Conservation (phyloP, 2,329 filamentous ascomycete species). For the Fusarium dimerum region DNA sequence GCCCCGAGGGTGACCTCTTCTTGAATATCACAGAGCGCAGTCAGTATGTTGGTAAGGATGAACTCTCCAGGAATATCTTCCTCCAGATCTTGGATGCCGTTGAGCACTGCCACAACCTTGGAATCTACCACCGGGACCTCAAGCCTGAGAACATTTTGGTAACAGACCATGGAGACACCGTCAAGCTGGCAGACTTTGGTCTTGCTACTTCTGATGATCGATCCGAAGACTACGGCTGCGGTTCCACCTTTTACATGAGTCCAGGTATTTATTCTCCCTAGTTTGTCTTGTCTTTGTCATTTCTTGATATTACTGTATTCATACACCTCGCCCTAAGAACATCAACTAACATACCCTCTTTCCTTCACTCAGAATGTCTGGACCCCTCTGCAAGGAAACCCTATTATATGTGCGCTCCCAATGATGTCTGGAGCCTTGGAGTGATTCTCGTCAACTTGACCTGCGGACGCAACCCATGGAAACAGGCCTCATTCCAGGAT, state of each 20-base stretch:
- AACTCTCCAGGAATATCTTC: conserved; percentile 82
- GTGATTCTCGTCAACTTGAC: conserved; percentile 97
- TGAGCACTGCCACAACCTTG: conserved; percentile 87
- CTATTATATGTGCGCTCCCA: conserved; percentile 88
- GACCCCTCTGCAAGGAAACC: conserved; percentile 73
- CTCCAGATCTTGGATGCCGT: conserved; percentile 96
- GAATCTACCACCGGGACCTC: conserved; percentile 95
- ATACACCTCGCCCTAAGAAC: conserved; percentile 16
- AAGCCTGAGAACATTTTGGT: conserved; percentile 99
- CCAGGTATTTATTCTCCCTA: conserved; percentile 68
- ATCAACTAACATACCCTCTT: conserved; percentile 28
- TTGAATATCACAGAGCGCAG: conserved; percentile 95
- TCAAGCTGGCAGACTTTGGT: conserved; percentile 97
- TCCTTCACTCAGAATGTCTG: conserved; percentile 71
- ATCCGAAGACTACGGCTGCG: conserved; percentile 95
- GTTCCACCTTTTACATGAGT: conserved; percentile 99
- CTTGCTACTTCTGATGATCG: conserved; percentile 81
- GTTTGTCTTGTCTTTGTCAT: conserved; percentile 11
- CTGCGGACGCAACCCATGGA: conserved; percentile 98
- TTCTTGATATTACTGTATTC: conserved; percentile 1
- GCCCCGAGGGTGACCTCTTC: conserved; percentile 94
- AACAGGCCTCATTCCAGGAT: conserved; percentile 90
- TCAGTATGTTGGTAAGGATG: conserved; percentile 91
- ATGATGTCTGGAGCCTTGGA: conserved; percentile 97
- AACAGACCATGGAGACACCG: conserved; percentile 80